phyloP scores from a whole-genome alignment of 805 yeast genomes.

The Kuraishia molischiana region DNA sequence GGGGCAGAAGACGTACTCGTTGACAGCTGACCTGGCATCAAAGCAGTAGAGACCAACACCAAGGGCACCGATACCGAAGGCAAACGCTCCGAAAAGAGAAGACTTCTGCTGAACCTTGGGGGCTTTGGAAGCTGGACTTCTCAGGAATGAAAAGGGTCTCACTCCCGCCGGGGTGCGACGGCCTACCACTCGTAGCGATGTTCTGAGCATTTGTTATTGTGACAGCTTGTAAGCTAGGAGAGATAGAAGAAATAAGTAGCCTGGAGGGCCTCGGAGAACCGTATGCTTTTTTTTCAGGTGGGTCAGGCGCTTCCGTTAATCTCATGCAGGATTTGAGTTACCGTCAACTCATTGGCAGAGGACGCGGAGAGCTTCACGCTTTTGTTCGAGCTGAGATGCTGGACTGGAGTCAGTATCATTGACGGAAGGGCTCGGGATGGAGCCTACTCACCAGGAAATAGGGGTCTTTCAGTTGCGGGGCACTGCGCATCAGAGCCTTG shows the following conservation, averaged over 20 bases:
- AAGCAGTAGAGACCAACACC: conserved; percentile 43
- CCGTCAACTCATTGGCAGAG: neutral
- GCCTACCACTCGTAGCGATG: too few relatives aligned
- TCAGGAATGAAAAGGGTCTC: too few relatives aligned
- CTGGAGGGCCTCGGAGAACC: too few relatives aligned
- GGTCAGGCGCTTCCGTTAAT: too few relatives aligned
- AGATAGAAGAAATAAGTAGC: too few relatives aligned
- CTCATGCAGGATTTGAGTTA: neutral
- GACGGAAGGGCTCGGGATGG: too few relatives aligned
- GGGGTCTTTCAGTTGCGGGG: neutral
- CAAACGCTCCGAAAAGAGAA: neutral
- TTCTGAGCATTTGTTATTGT: too few relatives aligned
- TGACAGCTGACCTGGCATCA: conserved; percentile 76
- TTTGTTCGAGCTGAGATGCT: neutral
- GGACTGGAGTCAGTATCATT: too few relatives aligned
- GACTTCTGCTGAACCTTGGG: neutral
- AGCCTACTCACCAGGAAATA: neutral
- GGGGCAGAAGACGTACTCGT: conserved; percentile 78
- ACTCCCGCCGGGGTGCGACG: too few relatives aligned
- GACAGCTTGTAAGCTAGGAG: too few relatives aligned
- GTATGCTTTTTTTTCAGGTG: too few relatives aligned
- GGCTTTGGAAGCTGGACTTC: too few relatives aligned
- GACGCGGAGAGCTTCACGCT: neutral
- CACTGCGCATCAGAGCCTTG: neutral
- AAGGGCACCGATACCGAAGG: conserved; percentile 13